Conservation (phyloP, 805 yeast genomes). For the Starmerella floris region DNA sequence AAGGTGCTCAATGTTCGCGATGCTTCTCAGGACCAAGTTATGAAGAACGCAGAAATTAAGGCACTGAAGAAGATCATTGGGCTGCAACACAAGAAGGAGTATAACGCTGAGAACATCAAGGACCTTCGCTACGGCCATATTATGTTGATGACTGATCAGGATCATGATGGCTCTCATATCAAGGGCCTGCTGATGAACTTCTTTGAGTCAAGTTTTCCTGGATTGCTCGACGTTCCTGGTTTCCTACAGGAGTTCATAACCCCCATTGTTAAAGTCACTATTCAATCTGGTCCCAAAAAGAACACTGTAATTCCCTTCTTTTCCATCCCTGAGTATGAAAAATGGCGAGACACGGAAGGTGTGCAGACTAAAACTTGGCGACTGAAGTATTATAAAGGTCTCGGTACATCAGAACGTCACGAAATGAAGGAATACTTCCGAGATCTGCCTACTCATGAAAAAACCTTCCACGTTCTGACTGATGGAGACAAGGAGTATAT, state of each 20-base stretch:
- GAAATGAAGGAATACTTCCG: slow-evolving; percentile 85
- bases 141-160: slow-evolving; percentile 99
- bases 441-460: slow-evolving; percentile 72
- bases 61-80: slow-evolving; percentile 94
- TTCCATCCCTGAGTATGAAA: slow-evolving; percentile 89
- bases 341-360: slow-evolving; percentile 83
- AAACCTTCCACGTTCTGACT: slow-evolving; percentile 67
- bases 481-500: slow-evolving; percentile 59
- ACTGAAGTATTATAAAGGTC: slow-evolving; percentile 93
- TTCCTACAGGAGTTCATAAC: slow-evolving; percentile 89
- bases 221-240: slow-evolving; percentile 77
- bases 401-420: slow-evolving; percentile 79
- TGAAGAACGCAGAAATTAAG: slow-evolving; percentile 86
- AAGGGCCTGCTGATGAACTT: slow-evolving; percentile 91
- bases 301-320: slow-evolving; percentile 56
- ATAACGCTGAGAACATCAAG: slow-evolving; percentile 43
- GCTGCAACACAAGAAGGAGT: slow-evolving; percentile 77
- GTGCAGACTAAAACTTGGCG: slow-evolving; percentile 55
- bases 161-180: slow-evolving; percentile 97
- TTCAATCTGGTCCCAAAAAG: slow-evolving; percentile 38
- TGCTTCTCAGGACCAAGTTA: slow-evolving; percentile 88
- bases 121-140: slow-evolving; percentile 86
- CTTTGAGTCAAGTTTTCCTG: slow-evolving; percentile 87
- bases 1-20: slow-evolving; percentile 90
- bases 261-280: slow-evolving; percentile 84